Evolutionary conservation across 371 early-diverging fungal genomes (phyloP), one percentile per base, ranked within the genome.

Genomic region (Rhizopus delemar): DNA sequence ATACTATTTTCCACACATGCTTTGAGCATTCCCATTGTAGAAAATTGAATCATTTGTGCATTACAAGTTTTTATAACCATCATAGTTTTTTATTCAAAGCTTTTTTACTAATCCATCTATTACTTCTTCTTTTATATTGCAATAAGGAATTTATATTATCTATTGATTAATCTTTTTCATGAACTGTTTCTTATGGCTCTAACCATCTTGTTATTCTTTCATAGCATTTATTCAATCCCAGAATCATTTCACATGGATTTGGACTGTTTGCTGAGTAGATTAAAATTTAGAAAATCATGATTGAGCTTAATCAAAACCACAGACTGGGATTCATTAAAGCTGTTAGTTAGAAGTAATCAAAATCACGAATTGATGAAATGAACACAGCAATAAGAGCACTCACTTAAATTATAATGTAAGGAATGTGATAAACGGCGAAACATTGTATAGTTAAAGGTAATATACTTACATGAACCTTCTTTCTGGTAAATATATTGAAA

Each of bases 21-120:
- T 55, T 84, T 82, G 45, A 90, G 62, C 0, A 81, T 81, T 51
- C 80, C 79, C 69, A 87, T 73, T 9, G 86, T 81, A 48, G 79
- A 81, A 45, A 72, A 70, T 13, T 79, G 86, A 13, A 86, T 86
- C 0, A 77, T 78, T 38, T 75, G 78, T 34, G 78, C 69, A 58
- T 75, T 53, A 35, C 74, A 77, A 12, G 71, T 53, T 59, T 81
- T 77, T 34, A 80, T 73, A 41, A 85, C 51, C 9, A 54, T 68
- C 6, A 76, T 69, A 13, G 74, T 70, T 68, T 65, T 68, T 22
- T 49, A 34, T 45, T 70, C 73, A 4, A 74, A 73, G 36, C 70
- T 60, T 13, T 35, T 70, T 59, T 2, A 71, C 66, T 8, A 74
- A 50, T 1, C 39, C 61, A 4, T 67, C 55, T 4, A 68, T 65